Conservation (phyloP, 371 early-diverging fungal species). For the Sporodiniella umbellata region DNA sequence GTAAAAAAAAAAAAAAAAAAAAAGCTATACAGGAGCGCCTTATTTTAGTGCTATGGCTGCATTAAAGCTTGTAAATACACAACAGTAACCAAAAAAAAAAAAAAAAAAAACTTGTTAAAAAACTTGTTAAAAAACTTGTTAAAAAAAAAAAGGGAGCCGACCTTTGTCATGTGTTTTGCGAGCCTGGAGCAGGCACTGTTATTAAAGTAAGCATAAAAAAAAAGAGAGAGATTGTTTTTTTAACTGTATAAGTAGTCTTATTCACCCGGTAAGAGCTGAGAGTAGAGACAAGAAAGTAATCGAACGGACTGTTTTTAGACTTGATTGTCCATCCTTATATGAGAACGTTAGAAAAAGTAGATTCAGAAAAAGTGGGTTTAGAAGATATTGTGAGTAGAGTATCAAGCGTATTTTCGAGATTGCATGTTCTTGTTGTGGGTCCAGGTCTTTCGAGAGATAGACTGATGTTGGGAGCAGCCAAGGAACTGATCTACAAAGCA, state of each 20-base stretch:
- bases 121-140: too few relatives aligned
- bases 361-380: constrained; percentile 22
- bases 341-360: constrained; percentile 35
- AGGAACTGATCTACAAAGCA: constrained; percentile 59
- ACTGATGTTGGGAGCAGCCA: constrained; percentile 60
- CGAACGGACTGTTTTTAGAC: too few relatives aligned
- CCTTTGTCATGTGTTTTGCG: constrained; percentile 88
- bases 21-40: constrained; percentile 91
- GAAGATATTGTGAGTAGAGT: constrained; percentile 47
- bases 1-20: too few relatives aligned
- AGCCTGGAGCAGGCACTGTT: constrained; percentile 62
- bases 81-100: too few relatives aligned
- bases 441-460: constrained; percentile 88
- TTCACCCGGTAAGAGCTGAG: constrained; percentile 43
- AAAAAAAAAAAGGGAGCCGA: constrained; percentile 89
- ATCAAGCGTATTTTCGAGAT: constrained; percentile 54
- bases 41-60: constrained; percentile 84
- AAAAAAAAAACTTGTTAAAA: too few relatives aligned
- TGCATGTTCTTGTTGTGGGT: constrained; percentile 88
- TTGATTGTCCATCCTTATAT: constrained; percentile 67
- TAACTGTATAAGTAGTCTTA: constrained; percentile 31
- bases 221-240: background rate
- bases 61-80: constrained; percentile 72
- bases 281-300: too few relatives aligned
- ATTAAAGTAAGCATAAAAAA: constrained; percentile 31